Conservation (phyloP, 257 asterid genomes). For the Nemophila menziesii region DNA sequence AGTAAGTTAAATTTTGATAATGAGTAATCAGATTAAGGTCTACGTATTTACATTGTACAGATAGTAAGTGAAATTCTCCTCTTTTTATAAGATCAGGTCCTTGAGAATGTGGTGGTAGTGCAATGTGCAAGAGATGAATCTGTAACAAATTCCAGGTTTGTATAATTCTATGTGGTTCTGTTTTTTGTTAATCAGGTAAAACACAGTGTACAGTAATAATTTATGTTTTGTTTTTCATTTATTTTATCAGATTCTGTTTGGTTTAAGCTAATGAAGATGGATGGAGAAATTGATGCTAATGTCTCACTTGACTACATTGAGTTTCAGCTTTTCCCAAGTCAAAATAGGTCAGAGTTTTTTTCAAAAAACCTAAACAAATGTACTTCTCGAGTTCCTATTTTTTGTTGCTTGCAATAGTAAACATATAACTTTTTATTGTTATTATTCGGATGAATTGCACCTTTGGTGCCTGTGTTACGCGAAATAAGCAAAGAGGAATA, state of each 20-base stretch:
- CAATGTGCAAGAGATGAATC: conserved; percentile 11
- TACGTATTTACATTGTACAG: not conserved
- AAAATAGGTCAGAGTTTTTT: conserved; percentile 67
- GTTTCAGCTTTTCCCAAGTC: conserved; percentile 55
- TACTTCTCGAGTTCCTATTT: not conserved
- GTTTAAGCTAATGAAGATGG: conserved; percentile 37
- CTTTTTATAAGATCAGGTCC: conserved; percentile 10
- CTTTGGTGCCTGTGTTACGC: too few relatives aligned
- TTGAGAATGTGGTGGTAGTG: conserved; percentile 11
- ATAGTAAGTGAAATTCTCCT: not conserved
- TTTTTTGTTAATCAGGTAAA: not conserved
- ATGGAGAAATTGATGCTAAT: conserved; percentile 31
- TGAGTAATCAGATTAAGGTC: not conserved
- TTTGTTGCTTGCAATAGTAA: not conserved
- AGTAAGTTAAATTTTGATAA: not conserved
- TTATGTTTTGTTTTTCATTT: not conserved
- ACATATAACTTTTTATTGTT: not conserved
- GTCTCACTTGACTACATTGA: conserved; percentile 51
- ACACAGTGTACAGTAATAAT: not conserved
- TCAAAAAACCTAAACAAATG: conserved; percentile 5
- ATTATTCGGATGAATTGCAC: too few relatives aligned
- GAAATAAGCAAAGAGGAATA: too few relatives aligned
- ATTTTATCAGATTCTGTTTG: conserved; percentile 15
- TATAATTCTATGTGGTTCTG: not conserved
- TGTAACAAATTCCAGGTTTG: conserved; percentile 15